Evolutionary conservation across 2,329 filamentous ascomycete species (phyloP).

Genomic region (Cercospora brassicicola): DNA sequence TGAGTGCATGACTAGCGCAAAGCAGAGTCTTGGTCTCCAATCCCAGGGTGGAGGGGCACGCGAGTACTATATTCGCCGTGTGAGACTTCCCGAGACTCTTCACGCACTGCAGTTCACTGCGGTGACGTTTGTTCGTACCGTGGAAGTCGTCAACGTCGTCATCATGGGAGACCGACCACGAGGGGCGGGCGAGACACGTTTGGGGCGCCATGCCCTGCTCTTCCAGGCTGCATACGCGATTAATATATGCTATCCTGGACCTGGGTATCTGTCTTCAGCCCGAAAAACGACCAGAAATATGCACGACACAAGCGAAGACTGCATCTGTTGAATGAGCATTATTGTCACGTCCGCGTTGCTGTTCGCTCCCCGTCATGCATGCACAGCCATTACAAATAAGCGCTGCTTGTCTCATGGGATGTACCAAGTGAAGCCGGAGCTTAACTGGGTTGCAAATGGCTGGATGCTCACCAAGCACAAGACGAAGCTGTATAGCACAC

Average conservation of each 20-base stretch:
- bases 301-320: background rate
- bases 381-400: background rate
- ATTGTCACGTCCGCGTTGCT: background rate
- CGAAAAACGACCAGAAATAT: background rate
- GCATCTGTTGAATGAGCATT: background rate
- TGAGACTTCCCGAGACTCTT: background rate
- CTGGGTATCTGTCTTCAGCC: background rate
- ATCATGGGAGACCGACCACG: background rate
- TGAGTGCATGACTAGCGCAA: constrained; percentile 4
- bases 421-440: background rate
- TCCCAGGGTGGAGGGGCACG: background rate
- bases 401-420: background rate
- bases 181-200: background rate
- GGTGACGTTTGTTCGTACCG: background rate
- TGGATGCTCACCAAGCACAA: background rate
- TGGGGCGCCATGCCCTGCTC: background rate
- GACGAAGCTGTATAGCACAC: background rate
- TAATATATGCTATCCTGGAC: background rate
- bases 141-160: background rate
- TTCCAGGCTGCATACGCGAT: background rate
- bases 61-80: background rate
- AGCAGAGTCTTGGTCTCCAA: background rate
- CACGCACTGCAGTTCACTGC: background rate
- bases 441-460: background rate
- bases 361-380: background rate